Conservation (phyloP, 1,139 yeast species). For the Scheffersomyces quercinus region DNA sequence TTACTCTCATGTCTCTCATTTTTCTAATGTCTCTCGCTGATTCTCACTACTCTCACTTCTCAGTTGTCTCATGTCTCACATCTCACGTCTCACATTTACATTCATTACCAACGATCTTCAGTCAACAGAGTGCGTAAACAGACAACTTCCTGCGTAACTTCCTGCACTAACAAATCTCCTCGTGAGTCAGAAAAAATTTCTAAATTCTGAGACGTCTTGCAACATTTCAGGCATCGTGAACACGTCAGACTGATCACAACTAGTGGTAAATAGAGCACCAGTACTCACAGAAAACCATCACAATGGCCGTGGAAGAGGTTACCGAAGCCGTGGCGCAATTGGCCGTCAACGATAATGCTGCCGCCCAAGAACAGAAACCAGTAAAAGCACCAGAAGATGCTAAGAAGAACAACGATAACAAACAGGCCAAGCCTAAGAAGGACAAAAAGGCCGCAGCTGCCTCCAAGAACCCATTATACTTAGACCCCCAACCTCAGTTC, state of each 20-base stretch:
- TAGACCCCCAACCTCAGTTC: constrained; percentile 81
- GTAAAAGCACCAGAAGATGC: constrained; percentile 5
- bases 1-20: too few species aligned
- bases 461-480: constrained; percentile 42
- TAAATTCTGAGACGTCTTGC: too few species aligned
- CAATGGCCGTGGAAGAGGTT: constrained; percentile 23
- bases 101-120: too few species aligned
- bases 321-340: constrained; percentile 56
- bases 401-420: constrained; percentile 14
- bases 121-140: not conserved
- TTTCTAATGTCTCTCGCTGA: too few species aligned
- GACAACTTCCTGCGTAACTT: not conserved
- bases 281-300: not conserved
- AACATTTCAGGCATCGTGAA: too few species aligned
- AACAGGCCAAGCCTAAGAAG: constrained; percentile 28
- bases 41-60: too few species aligned
- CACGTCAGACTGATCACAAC: too few species aligned
- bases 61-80: too few species aligned
- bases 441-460: constrained; percentile 28
- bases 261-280: too few species aligned
- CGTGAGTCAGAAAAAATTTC: not conserved
- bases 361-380: not conserved
- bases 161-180: not conserved
- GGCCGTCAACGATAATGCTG: constrained; percentile 36
- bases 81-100: too few species aligned